phyloP scores from a whole-genome alignment of 1,284 basidiomycete genomes.

The Limonomyces culmigenus region DNA sequence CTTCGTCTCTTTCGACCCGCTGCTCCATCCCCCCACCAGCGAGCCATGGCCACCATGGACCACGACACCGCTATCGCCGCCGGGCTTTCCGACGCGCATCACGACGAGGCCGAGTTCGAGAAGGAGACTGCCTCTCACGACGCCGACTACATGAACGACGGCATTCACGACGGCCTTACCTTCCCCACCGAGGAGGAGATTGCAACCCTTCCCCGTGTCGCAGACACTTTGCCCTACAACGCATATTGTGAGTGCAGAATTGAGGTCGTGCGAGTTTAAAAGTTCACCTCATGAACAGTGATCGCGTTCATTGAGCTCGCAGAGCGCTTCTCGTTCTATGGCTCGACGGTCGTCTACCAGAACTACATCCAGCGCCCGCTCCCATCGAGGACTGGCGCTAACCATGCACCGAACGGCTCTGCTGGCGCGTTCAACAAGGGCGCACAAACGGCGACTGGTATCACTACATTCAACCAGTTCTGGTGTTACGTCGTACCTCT shows the following conservation, averaged over 20 bases:
- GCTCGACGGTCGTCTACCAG: constrained; percentile 49
- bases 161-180: too few relatives aligned
- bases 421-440: constrained; percentile 59
- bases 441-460: constrained; percentile 49
- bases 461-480: background rate
- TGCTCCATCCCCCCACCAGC: too few relatives aligned
- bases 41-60: too few relatives aligned
- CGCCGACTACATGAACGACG: too few relatives aligned
- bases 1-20: too few relatives aligned
- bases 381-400: constrained; percentile 59
- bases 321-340: constrained; percentile 62
- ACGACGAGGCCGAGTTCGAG: too few relatives aligned
- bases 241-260: background rate
- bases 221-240: background rate
- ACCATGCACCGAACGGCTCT: constrained; percentile 26
- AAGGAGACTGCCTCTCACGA: too few relatives aligned
- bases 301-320: constrained; percentile 58
- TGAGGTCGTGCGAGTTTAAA: constrained; percentile 5
- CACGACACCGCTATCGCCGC: too few relatives aligned
- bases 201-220: background rate
- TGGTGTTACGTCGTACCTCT: constrained; percentile 42
- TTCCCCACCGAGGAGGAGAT: constrained; percentile 2
- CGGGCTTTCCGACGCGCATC: too few relatives aligned
- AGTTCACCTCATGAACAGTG: constrained; percentile 15
- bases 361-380: constrained; percentile 62